Percentiles rank a stretch among this genome's conserved stretches.
Conservation (phyloP, 805 yeast species). For the Teunomyces cretensis region DNA sequence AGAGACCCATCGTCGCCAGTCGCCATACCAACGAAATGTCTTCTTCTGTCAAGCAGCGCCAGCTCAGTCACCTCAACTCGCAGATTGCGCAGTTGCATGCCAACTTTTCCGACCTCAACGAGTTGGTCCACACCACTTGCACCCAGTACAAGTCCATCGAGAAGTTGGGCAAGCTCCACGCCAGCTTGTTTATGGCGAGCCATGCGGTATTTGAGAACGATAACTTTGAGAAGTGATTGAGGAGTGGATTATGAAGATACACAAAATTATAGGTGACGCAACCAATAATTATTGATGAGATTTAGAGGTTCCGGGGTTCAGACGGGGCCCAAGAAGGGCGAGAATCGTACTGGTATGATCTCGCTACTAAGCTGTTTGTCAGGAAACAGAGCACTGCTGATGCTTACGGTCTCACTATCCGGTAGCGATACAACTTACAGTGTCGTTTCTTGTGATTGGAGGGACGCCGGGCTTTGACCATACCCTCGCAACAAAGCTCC, state of each 20-base stretch:
- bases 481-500: neutral
- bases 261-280: too few relatives aligned
- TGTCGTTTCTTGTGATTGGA: too few relatives aligned
- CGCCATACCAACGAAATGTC: slow-evolving; percentile 1
- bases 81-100: slow-evolving; percentile 59
- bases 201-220: slow-evolving; percentile 41
- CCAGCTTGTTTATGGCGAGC: slow-evolving; percentile 48
- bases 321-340: too few relatives aligned
- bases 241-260: neutral
- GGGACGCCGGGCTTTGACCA: neutral
- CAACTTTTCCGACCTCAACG: slow-evolving; percentile 53
- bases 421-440: too few relatives aligned
- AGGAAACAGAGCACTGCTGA: too few relatives aligned
- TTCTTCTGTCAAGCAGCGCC: slow-evolving; percentile 34
- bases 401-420: too few relatives aligned
- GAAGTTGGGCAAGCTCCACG: slow-evolving; percentile 57
- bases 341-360: too few relatives aligned
- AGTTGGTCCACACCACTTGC: slow-evolving; percentile 48
- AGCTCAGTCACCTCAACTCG: slow-evolving; percentile 49
- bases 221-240: slow-evolving; percentile 17
- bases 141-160: slow-evolving; percentile 54
- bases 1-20: neutral
- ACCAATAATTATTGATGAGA: too few relatives aligned
- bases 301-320: too few relatives aligned
- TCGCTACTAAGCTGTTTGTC: too few relatives aligned